phyloP scores from a whole-genome alignment of 169 alveolate species.

The Neospora caninum region DNA sequence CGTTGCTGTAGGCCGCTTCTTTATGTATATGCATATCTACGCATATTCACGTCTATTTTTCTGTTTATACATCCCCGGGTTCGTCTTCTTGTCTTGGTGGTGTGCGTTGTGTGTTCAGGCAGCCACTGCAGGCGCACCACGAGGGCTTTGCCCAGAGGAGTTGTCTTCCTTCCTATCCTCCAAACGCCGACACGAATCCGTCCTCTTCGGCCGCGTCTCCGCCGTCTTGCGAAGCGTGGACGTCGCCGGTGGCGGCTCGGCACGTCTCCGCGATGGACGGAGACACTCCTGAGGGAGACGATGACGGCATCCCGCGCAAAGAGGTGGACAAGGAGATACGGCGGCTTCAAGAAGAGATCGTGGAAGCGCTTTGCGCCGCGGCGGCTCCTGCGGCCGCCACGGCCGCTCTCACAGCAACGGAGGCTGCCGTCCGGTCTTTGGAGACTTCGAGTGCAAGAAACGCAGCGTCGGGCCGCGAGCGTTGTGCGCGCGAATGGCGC shows the following conservation, averaged over 20 bases:
- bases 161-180: neutral
- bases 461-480: too few relatives aligned
- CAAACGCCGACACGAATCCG: neutral
- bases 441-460: too few relatives aligned
- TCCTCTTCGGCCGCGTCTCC: neutral
- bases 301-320: neutral
- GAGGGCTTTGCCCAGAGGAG: neutral
- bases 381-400: conserved; percentile 23
- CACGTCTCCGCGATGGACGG: neutral
- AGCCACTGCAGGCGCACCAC: neutral
- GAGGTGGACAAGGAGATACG: too few relatives aligned
- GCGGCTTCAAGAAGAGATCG: neutral
- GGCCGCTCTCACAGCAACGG: conserved; percentile 22
- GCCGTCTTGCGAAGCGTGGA: neutral
- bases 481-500: neutral
- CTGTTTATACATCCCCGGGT: too few relatives aligned
- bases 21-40: too few relatives aligned
- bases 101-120: neutral
- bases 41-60: too few relatives aligned
- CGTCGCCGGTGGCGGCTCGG: neutral
- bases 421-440: neutral
- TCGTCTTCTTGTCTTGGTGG: too few relatives aligned
- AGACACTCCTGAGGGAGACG: neutral
- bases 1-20: too few relatives aligned
- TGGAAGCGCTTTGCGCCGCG: neutral